These are phyloP conservation scores for Ramaria sp. DNA, from an alignment of 768 basidiomycete genomes.

Conservation along the genomic window DNA sequence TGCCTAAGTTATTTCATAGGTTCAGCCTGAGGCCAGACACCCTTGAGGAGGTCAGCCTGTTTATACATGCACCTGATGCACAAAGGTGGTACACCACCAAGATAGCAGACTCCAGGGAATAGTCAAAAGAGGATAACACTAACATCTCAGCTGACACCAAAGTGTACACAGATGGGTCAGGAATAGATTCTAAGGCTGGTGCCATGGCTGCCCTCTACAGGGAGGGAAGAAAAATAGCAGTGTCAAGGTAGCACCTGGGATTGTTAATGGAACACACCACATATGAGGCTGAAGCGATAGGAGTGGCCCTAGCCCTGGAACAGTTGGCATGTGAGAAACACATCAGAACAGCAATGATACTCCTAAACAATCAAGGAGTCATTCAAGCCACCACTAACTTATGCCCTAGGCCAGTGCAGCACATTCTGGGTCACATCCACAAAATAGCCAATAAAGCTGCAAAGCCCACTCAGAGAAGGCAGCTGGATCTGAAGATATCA, in stretches of 20 bases:
- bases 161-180: constrained; percentile 13
- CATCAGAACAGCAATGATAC: neutral
- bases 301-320: neutral
- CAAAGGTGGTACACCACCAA: neutral
- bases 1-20: constrained; percentile 14
- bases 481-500: too few relatives aligned
- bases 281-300: constrained; percentile 9
- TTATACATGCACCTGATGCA: neutral
- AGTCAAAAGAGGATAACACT: neutral
- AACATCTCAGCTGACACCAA: neutral
- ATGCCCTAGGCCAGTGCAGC: too few relatives aligned
- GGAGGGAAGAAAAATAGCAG: neutral
- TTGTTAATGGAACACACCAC: neutral
- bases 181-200: neutral
- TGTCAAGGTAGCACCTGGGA: neutral
- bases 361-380: constrained; percentile 7
- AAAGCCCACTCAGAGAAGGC: too few relatives aligned
- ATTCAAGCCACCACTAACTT: too few relatives aligned
- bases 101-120: constrained; percentile 4
- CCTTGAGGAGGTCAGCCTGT: neutral
- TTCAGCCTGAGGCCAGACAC: constrained; percentile 11
- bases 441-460: too few relatives aligned
- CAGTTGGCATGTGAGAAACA: neutral
- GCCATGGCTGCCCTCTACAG: neutral
- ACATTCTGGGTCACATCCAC: too few relatives aligned